Base-by-base conservation (phyloP, 345 rosid species). In the Salix koriyanagi region DNA sequence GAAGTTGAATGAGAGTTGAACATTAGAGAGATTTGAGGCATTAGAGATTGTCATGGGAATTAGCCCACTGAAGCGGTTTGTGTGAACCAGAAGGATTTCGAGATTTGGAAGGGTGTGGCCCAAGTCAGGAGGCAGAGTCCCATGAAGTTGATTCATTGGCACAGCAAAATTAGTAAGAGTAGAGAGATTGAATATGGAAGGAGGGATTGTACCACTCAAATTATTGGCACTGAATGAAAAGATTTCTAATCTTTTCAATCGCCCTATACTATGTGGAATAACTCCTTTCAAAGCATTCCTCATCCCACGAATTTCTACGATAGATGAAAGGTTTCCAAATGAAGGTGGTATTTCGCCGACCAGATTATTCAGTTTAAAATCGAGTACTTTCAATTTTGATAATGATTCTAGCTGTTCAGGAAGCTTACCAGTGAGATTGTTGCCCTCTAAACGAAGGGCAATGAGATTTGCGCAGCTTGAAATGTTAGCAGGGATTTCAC, bases 181-280 rank as follows among this genome's bases (percentile, higher is more conserved):
- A 9, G 44, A 41, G 44, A 41, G 44, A 41, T 41, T 41, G 44
- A 41, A 9, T 41, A 41, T 41, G 44, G 44, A 41, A 65, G n/a
- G 81, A 83, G 6, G 73, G 67, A 32, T 83, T 83, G 70, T 65
- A 54, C 85, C 85, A 0, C 36, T 4, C 1, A 83, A 32, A 15
- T 14, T 46, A 42, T 69, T 73, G 1, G 1, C 7, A 0, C 54
- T 70, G 8, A 79, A 32, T 37, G 21, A 0, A 37, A 69, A 30
- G 34, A 8, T 15, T 5, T 0, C 28, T 19, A 84, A 75, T 37
- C 64, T 78, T 42, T 77, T 75, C 79, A 77, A 13, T 25, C 42
- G 23, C 34, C 85, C 85, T 48, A 85, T 34, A 36, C 77, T 65
- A 7, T 21, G 58, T 4, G 88, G 88, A 66, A 85, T 76, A 0